Evolutionary conservation across 805 yeast genomes (phyloP), one percentile per base, ranked within the genome.

Genomic region (Metschnikowia aberdeeniae): DNA sequence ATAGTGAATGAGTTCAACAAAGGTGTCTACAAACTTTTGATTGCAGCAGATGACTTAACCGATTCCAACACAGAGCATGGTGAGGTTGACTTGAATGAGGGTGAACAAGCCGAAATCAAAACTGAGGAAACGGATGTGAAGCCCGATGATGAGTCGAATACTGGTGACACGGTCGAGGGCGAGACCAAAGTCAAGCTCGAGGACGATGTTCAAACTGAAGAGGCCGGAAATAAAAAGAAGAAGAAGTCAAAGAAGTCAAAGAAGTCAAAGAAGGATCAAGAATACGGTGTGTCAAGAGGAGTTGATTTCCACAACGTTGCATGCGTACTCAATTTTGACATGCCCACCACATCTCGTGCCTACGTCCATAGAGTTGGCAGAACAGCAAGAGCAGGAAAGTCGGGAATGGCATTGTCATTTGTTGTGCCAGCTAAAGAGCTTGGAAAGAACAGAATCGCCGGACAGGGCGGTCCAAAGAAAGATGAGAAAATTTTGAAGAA

Each of bases 251-350:
- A 45, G 39, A 51, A 49, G 53, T 60, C 58, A 41, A 58, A 50
- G 49, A 62, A 63, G 47, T 40, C 59, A 5, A 71, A 68, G 45
- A 73, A 76, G 46, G 89, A 84, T 58, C 75, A 72, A 50, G 98
- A 93, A 57, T 93, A 85, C 61, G 95, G 97, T 52, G 97, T 90
- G 34, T 86, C 97, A 22, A 80, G 99, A 65, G 99, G 99, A 60
- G 95, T 93, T 33, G 99, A 93, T 67, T 93, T 93, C 74, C 83
- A 79, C 57, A 92, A 93, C 58, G 98, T 93, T 48, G 93, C 97
- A 7, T 93, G 98, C 70, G 99, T 93, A 6, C 72, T 93, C 53
- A 93, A 93, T 67, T 93, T 93, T 63, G 99, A 93, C 62, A 72
- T 93, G 56, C 99, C 99, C 34, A 78, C 87, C 3, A 82, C 95